Percentiles rank a stretch among this genome's conserved stretches.
Evolutionary conservation across 1,139 yeast genomes (phyloP).

Genomic region (Kluyveromyces sp.): DNA sequence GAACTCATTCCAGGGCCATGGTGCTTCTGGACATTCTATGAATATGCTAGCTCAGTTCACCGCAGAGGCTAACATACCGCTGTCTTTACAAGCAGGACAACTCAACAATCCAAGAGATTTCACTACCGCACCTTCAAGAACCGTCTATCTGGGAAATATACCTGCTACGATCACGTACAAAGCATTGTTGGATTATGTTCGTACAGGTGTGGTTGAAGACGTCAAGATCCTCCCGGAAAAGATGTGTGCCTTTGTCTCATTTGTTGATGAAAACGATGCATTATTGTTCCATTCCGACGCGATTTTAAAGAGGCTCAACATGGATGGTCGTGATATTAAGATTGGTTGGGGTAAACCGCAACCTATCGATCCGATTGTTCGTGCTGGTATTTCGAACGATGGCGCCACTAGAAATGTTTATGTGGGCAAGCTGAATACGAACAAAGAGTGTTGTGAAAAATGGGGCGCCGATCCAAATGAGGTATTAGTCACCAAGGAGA

Average conservation of each 20-base stretch:
- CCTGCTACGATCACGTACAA: constrained; percentile 77
- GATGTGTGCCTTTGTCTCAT: constrained; percentile 47
- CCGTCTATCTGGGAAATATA: constrained; percentile 85
- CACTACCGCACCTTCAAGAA: constrained; percentile 61
- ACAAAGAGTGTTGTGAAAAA: constrained; percentile 13
- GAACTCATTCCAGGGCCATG: constrained; percentile 9
- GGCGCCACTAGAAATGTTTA: constrained; percentile 91
- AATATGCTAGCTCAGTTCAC: constrained; percentile 11
- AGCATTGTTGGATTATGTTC: constrained; percentile 80
- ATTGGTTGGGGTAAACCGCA: constrained; percentile 79
- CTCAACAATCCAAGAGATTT: constrained; percentile 27
- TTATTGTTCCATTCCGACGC: constrained; percentile 55
- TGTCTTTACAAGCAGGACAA: constrained; percentile 16
- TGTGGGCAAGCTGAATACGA: constrained; percentile 53
- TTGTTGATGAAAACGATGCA: constrained; percentile 48
- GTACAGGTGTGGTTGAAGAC: constrained; percentile 84
- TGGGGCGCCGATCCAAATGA: constrained; percentile 15
- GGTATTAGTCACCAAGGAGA: constrained; percentile 48
- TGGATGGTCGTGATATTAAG: constrained; percentile 47
- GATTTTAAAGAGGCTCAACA: constrained; percentile 41
- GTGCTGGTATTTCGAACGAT: constrained; percentile 69
- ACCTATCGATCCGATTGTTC: constrained; percentile 60
- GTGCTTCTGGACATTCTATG: constrained; percentile 10
- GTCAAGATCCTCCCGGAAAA: constrained; percentile 48
- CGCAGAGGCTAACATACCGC: constrained; percentile 20